phyloP scores from a whole-genome alignment of 805 yeast species.

The Hanseniaspora lindneri region DNA sequence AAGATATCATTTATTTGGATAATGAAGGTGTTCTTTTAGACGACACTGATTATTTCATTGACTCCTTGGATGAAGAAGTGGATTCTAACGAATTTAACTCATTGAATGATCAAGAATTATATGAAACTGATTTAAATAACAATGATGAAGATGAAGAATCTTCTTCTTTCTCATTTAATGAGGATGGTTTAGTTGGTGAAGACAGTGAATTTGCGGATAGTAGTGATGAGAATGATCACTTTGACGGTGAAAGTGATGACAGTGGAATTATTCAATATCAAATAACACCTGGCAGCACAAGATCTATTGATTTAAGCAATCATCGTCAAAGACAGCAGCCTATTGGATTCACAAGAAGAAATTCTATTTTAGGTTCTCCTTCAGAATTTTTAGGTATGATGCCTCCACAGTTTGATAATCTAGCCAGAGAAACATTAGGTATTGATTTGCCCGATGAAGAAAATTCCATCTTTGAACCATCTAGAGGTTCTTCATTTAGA shows the following conservation, averaged over 20 bases:
- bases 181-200: slow-evolving; percentile 18
- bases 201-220: slow-evolving; percentile 20
- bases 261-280: background rate
- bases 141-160: background rate
- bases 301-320: background rate
- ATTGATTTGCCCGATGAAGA: background rate
- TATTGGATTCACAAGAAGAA: slow-evolving; percentile 2
- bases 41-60: slow-evolving; percentile 23
- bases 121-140: slow-evolving; percentile 29
- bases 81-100: slow-evolving; percentile 22
- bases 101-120: slow-evolving; percentile 25
- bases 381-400: background rate
- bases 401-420: background rate
- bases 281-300: background rate
- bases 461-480: too few species aligned
- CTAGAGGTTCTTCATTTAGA: background rate
- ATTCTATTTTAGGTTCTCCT: background rate
- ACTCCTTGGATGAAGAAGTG: slow-evolving; percentile 24
- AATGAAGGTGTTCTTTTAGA: slow-evolving; percentile 28
- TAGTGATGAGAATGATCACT: slow-evolving; percentile 20
- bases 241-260: background rate
- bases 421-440: background rate
- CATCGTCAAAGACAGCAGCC: background rate
- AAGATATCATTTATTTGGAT: slow-evolving; percentile 28
- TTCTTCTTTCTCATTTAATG: slow-evolving; percentile 6